These are phyloP conservation scores for Cordia subcordata DNA, from an alignment of 257 asterid genomes.

Conservation along the genomic window DNA sequence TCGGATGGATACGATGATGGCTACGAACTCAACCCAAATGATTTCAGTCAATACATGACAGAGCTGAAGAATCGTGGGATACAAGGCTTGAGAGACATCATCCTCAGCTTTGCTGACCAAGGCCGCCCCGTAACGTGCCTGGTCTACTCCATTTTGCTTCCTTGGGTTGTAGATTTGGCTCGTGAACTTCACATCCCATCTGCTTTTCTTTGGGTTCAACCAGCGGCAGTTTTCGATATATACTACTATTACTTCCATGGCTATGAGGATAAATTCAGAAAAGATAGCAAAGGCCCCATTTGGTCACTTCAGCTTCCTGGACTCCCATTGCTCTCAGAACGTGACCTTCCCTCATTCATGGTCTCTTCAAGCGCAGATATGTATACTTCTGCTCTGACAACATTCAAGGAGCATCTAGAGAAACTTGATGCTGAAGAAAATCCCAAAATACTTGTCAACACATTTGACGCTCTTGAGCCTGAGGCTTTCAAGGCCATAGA, in stretches of 20 bases:
- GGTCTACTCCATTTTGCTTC: conserved; percentile 43
- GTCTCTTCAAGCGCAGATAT: too few relatives aligned
- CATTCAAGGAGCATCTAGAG: too few relatives aligned
- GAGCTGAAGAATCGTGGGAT: conserved; percentile 30
- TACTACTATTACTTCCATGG: conserved; percentile 56
- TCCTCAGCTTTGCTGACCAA: conserved; percentile 11
- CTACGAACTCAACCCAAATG: conserved; percentile 8
- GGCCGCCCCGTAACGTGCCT: conserved; percentile 42
- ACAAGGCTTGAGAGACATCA: conserved; percentile 13
- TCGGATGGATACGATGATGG: conserved; percentile 59
- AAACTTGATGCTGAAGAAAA: too few relatives aligned
- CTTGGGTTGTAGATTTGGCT: conserved; percentile 51
- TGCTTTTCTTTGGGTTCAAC: conserved; percentile 61
- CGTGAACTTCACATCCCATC: conserved; percentile 41
- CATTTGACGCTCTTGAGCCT: too few relatives aligned
- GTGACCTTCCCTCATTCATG: too few relatives aligned
- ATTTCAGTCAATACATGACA: conserved; percentile 12
- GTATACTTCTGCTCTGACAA: too few relatives aligned
- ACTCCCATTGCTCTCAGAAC: too few relatives aligned
- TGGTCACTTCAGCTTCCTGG: conserved; percentile 35
- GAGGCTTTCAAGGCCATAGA: too few relatives aligned
- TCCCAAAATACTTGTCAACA: too few relatives aligned
- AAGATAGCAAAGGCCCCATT: neutral
- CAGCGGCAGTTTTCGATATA: conserved; percentile 44
- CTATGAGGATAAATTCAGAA: conserved; percentile 15